A percentile compares a stretch with the other conserved stretches of the same genome.
phyloP scores from a whole-genome alignment of 2,329 filamentous ascomycete genomes.

The Aureobasidium sp. region DNA sequence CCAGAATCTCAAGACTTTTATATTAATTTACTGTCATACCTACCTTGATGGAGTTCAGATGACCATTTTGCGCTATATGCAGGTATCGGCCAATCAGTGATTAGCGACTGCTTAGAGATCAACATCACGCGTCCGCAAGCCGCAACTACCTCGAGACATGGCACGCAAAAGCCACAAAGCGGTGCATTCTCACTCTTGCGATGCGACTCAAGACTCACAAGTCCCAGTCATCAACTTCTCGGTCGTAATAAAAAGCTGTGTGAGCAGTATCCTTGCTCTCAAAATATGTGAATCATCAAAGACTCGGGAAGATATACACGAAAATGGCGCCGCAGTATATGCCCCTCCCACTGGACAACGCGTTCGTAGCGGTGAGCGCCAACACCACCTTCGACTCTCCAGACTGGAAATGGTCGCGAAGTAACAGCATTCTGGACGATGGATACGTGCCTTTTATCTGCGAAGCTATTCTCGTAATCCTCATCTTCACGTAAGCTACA shows the following conservation, averaged over 20 bases:
- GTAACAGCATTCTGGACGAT: not conserved
- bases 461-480: not conserved
- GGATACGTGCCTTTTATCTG: not conserved
- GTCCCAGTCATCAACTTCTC: not conserved
- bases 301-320: too few species aligned
- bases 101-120: not conserved
- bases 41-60: not conserved
- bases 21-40: not conserved
- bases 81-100: not conserved
- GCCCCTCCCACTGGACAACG: not conserved
- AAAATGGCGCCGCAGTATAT: not conserved
- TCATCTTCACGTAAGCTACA: not conserved
- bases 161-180: not conserved
- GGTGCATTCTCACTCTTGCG: not conserved
- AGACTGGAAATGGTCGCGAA: not conserved
- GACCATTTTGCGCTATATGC: not conserved
- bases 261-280: too few species aligned
- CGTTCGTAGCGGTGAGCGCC: not conserved
- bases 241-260: not conserved
- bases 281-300: too few species aligned
- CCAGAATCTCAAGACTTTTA: not conserved
- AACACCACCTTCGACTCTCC: not conserved
- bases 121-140: not conserved
- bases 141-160: slow-evolving; percentile 1
- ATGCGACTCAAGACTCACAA: not conserved